These are phyloP conservation scores for Aspergillus chevalieri DNA, from an alignment of 2,329 filamentous ascomycete species.

Conservation along the genomic window DNA sequence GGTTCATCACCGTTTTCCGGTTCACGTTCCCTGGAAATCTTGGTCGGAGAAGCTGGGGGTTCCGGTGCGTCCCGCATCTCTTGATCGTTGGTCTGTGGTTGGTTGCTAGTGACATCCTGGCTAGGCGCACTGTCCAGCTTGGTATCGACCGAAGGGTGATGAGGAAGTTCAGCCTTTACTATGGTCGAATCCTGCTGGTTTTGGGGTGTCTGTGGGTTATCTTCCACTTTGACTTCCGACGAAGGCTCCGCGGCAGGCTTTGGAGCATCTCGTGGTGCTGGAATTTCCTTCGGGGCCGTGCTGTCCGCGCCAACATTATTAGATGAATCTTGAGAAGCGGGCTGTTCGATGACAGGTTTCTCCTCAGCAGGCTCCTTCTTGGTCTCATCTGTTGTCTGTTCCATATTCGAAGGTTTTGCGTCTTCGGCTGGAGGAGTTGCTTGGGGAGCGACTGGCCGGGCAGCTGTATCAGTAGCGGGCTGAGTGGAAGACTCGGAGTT, in stretches of 20 bases:
- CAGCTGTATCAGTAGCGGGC: constrained; percentile 7
- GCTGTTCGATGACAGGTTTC: constrained; percentile 1
- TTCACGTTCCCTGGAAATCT: constrained; percentile 69
- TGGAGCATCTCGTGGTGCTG: constrained; percentile 7
- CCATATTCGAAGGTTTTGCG: constrained; percentile 8
- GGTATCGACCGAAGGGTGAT: constrained; percentile 23
- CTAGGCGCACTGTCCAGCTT: constrained; percentile 11
- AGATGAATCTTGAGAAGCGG: background rate
- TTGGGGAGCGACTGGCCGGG: background rate
- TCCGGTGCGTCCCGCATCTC: constrained; percentile 53
- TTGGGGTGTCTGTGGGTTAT: constrained; percentile 16
- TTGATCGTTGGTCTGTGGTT: constrained; percentile 34
- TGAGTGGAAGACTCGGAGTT: constrained; percentile 16
- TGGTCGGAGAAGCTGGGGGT: constrained; percentile 46
- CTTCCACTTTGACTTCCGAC: constrained; percentile 9
- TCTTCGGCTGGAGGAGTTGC: constrained; percentile 3
- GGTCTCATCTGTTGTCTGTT: constrained; percentile 6
- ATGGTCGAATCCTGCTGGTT: constrained; percentile 10
- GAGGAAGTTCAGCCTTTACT: constrained; percentile 29
- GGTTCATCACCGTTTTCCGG: constrained; percentile 61
- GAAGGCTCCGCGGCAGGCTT: constrained; percentile 7
- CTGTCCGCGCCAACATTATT: constrained; percentile 1
- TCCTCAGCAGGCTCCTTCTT: constrained; percentile 6
- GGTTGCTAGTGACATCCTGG: constrained; percentile 13
- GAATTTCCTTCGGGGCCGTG: constrained; percentile 2